Conservation (phyloP, 164 flowering plant genomes). For the Houttuynia cordata region DNA sequence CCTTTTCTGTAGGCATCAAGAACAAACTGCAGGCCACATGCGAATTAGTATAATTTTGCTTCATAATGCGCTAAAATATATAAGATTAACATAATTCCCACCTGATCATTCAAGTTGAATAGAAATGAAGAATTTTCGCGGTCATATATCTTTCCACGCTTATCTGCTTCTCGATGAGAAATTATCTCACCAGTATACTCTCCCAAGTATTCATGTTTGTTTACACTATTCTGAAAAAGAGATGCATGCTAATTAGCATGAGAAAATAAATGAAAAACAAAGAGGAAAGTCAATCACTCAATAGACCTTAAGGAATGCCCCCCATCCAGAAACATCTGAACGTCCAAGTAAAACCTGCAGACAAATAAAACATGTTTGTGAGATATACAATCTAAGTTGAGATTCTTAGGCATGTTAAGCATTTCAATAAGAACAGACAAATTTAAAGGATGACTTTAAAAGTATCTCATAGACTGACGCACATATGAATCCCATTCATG, state of each 20-base stretch:
- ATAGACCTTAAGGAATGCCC: slow-evolving; percentile 92
- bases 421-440: too few relatives aligned
- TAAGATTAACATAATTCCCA: slow-evolving; percentile 10
- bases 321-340: slow-evolving; percentile 99
- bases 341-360: slow-evolving; percentile 88
- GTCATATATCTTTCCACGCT: slow-evolving; percentile 98
- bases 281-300: background rate
- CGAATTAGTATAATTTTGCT: background rate
- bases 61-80: too few relatives aligned
- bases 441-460: too few relatives aligned
- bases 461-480: too few relatives aligned
- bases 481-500: too few relatives aligned
- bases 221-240: slow-evolving; percentile 72
- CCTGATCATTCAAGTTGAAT: slow-evolving; percentile 97
- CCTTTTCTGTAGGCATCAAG: slow-evolving; percentile 97
- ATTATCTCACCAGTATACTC: slow-evolving; percentile 98
- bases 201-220: slow-evolving; percentile 94
- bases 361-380: background rate
- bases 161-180: slow-evolving; percentile 96
- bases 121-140: slow-evolving; percentile 97
- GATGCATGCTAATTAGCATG: slow-evolving; percentile 1
- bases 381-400: background rate
- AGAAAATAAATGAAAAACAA: slow-evolving; percentile 2
- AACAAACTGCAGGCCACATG: slow-evolving; percentile 53
- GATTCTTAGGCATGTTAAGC: too few relatives aligned